Evolutionary conservation across 805 yeast species (phyloP).

Genomic region (Ogataea ganodermae): DNA sequence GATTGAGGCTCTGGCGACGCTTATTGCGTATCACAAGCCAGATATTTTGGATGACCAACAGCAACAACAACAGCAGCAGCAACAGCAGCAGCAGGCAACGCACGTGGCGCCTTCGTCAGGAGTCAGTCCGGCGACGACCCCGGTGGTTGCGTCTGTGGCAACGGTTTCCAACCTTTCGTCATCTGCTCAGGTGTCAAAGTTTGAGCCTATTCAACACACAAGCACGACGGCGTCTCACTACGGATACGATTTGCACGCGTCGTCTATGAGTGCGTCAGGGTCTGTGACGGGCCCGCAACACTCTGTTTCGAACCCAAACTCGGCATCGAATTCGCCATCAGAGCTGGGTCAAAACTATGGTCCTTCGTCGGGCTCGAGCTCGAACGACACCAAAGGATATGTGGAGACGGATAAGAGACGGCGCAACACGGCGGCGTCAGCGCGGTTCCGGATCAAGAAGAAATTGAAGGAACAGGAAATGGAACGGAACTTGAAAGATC

Average conservation of each 20-base stretch:
- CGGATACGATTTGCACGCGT: not conserved
- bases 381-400: constrained; percentile 10
- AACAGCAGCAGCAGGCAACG: not conserved
- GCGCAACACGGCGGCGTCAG: constrained; percentile 92
- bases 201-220: constrained; percentile 14
- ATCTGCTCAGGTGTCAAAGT: constrained; percentile 16
- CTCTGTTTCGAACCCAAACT: constrained; percentile 1
- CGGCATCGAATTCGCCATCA: constrained; percentile 3
- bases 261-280: constrained; percentile 3
- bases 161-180: constrained; percentile 4
- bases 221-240: not conserved
- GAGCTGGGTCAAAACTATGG: not conserved
- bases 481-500: constrained; percentile 73
- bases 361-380: not conserved
- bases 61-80: not conserved
- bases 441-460: constrained; percentile 89
- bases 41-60: constrained; percentile 19
- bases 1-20: constrained; percentile 70
- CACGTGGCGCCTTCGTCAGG: not conserved
- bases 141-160: not conserved
- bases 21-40: constrained; percentile 64
- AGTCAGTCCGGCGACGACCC: not conserved
- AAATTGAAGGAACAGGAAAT: constrained; percentile 89
- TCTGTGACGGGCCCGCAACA: constrained; percentile 1
- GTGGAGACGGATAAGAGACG: constrained; percentile 70